phyloP scores from a whole-genome alignment of 768 basidiomycete genomes.

The Amanita exitialis region DNA sequence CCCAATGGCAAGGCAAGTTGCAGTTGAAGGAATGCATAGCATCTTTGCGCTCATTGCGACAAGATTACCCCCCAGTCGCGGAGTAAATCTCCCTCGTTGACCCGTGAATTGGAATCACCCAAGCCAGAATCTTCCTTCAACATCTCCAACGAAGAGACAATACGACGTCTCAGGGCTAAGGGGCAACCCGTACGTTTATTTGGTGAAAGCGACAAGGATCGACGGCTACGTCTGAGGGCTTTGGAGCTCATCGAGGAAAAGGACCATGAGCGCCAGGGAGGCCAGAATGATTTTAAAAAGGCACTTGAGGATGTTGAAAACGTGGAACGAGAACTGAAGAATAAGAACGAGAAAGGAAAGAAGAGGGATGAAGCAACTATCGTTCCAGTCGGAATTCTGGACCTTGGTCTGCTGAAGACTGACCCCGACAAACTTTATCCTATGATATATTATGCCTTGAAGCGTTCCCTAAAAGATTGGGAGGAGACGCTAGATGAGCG shows the following conservation, averaged over 20 bases:
- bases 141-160: slow-evolving; percentile 87
- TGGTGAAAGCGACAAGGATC: slow-evolving; percentile 91
- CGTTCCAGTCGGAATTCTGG: slow-evolving; percentile 46
- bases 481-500: slow-evolving; percentile 90
- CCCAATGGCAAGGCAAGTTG: slow-evolving; percentile 7
- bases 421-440: slow-evolving; percentile 96
- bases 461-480: slow-evolving; percentile 92
- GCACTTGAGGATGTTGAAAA: slow-evolving; percentile 82
- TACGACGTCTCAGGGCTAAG: slow-evolving; percentile 80
- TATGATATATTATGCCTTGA: slow-evolving; percentile 91
- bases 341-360: slow-evolving; percentile 47
- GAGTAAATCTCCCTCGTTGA: slow-evolving; percentile 18
- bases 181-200: slow-evolving; percentile 94
- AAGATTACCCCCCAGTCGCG: not conserved
- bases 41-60: not conserved
- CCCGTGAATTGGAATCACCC: slow-evolving; percentile 29
- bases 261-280: slow-evolving; percentile 66
- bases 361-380: slow-evolving; percentile 49
- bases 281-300: slow-evolving; percentile 94
- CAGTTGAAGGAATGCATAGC: not conserved
- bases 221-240: slow-evolving; percentile 81
- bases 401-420: slow-evolving; percentile 73
- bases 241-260: slow-evolving; percentile 93
- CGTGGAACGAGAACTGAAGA: slow-evolving; percentile 55
- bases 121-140: slow-evolving; percentile 60